Evolutionary conservation across 352 stramenopile species (phyloP), one percentile per base, ranked within the genome.

Genomic region (Halophytophthora batemanensis): DNA sequence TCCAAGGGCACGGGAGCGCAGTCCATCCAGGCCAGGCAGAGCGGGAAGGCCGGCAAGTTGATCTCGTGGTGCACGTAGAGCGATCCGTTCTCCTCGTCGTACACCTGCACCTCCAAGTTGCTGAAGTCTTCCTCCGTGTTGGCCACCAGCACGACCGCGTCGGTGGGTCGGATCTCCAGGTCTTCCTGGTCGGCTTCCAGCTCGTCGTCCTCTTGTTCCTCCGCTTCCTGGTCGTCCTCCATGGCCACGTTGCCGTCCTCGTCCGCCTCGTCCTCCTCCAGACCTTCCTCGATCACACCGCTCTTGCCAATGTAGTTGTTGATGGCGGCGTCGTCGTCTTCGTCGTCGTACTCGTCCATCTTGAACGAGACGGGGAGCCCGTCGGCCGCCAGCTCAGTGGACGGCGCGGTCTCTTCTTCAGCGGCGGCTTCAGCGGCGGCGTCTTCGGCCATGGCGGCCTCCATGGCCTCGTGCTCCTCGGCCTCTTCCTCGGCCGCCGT

Each of bases 21-120:
- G 67, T 98, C 93, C 65, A 98, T 96, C 85, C 98, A 98, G 6
- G 93, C 94, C 25, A 99, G 61, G 54, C 82, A 97, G n/a, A 99
- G 76, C 21, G 98, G 97, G 68, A 99, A 99, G 14, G 97, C 94
- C 3, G 97, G 96, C 33, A 99, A 69, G 40, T 97, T 96, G 73
- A 99, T 98, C 68, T 99, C 98, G 77, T 99, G 98, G 81, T 99
- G 97, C 33, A 99, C 95, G 74, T 99, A 99, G 44, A 99, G 69
- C 56, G 97, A 97, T 7, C 94, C 96, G 10, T 86, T 96, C 53
- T 98, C 80, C 49, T 97, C 87, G 56, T 99, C 97, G 71, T 99
- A 99, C 5, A 99, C 90, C 56, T 99, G 96, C 53, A 99, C 86
- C 70, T 99, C 97, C 21, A 99, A 77, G 43, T 94, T 96, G 59